Evolutionary conservation across 2,329 filamentous ascomycete genomes (phyloP).

Genomic region (Fusarium drepaniforme): DNA sequence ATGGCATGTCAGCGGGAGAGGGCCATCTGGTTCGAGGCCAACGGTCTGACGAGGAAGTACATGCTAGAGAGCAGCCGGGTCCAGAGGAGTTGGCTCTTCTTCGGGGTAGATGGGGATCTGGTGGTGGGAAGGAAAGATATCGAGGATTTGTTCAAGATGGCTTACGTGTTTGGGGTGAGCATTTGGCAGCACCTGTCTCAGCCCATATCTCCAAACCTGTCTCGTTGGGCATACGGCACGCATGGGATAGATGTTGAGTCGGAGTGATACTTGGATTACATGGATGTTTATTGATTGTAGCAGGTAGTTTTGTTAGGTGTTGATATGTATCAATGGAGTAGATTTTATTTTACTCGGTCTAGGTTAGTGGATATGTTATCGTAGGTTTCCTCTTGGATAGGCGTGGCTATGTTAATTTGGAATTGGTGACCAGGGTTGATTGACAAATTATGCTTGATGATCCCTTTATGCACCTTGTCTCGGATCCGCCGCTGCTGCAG

Average conservation of each 20-base stretch:
- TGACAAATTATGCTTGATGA: neutral
- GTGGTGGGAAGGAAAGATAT: neutral
- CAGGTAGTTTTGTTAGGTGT: neutral
- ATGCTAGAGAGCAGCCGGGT: constrained; percentile 35
- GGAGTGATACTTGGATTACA: neutral
- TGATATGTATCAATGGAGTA: too few species aligned
- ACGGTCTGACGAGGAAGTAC: constrained; percentile 46
- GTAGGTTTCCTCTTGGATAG: neutral
- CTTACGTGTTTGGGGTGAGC: neutral
- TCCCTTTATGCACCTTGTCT: neutral
- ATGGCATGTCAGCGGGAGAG: constrained; percentile 38
- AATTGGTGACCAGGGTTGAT: neutral
- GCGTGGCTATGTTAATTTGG: neutral
- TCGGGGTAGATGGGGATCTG: constrained; percentile 17
- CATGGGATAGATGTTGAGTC: neutral
- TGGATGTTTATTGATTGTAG: neutral
- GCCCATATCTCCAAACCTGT: neutral
- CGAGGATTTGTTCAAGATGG: neutral
- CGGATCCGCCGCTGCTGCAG: neutral
- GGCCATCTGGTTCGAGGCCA: constrained; percentile 47
- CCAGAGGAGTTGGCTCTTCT: constrained; percentile 6
- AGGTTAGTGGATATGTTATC: neutral
- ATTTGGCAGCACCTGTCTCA: neutral
- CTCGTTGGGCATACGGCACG: neutral
- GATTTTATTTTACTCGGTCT: neutral